Percentiles rank a stretch among this genome's conserved stretches.
These are phyloP conservation scores for Radiomyces spectabilis DNA, from an alignment of 192 early-diverging fungal species.

Conservation along the genomic window DNA sequence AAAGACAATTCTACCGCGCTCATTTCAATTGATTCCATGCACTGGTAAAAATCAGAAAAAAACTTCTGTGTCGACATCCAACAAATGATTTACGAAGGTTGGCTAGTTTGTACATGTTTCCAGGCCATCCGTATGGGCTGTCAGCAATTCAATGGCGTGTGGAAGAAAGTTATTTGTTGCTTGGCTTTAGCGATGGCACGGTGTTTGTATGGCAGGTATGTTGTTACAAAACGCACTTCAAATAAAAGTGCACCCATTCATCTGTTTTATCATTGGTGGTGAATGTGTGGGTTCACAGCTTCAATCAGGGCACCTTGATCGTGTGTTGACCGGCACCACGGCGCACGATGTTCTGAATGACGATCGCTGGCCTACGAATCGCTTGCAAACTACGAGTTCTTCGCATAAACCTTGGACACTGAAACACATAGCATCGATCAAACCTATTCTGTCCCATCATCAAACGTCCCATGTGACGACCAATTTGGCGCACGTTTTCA, in stretches of 20 bases:
- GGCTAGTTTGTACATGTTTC: constrained; percentile 49
- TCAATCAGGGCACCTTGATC: constrained; percentile 70
- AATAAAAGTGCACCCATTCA: too few relatives aligned
- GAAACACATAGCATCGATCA: constrained; percentile 2
- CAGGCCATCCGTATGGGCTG: constrained; percentile 50
- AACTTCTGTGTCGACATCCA: background rate
- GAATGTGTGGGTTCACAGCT: constrained; percentile 40
- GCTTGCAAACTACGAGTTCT: constrained; percentile 4
- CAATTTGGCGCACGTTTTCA: constrained; percentile 17
- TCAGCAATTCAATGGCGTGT: constrained; percentile 57
- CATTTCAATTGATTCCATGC: constrained; percentile 67
- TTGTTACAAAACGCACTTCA: background rate
- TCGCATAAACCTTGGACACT: too few relatives aligned
- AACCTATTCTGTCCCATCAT: constrained; percentile 7
- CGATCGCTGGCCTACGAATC: constrained; percentile 42
- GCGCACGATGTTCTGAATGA: constrained; percentile 52
- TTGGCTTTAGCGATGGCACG: constrained; percentile 54
- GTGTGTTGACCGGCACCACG: constrained; percentile 45
- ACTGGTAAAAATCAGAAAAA: constrained; percentile 37
- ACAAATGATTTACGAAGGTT: background rate
- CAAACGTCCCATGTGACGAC: constrained; percentile 25
- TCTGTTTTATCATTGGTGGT: background rate
- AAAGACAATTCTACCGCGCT: constrained; percentile 62
- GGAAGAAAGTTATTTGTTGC: constrained; percentile 56
- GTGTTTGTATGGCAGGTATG: constrained; percentile 75